phyloP scores from a whole-genome alignment of 1,284 basidiomycete species.

The Trichosporon faecale region DNA sequence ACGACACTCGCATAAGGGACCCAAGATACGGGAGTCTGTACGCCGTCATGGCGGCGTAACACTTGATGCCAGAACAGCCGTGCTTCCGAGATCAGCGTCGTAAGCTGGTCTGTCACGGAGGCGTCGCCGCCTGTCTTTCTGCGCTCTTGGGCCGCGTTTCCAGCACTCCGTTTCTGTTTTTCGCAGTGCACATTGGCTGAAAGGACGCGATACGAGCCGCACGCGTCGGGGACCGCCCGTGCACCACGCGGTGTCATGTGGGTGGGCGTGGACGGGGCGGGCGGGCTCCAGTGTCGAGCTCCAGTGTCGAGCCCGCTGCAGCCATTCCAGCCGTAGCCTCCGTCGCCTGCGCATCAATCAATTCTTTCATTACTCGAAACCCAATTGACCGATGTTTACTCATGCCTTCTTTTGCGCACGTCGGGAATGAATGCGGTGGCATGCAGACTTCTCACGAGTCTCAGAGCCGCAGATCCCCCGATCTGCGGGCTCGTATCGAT shows the following conservation, averaged over 20 bases:
- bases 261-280: too few relatives aligned
- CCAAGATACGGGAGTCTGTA: not conserved
- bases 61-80: not conserved
- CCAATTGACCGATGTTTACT: not conserved
- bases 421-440: not conserved
- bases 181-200: not conserved
- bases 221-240: too few relatives aligned
- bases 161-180: not conserved
- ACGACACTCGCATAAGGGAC: not conserved
- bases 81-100: conserved; percentile 1
- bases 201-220: too few relatives aligned
- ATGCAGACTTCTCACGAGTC: not conserved
- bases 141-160: too few relatives aligned
- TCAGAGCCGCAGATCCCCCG: not conserved
- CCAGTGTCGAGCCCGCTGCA: too few relatives aligned
- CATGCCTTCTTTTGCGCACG: not conserved
- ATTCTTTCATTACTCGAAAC: conserved; percentile 4
- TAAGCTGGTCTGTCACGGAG: not conserved
- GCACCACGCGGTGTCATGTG: not conserved
- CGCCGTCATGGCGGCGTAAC: too few relatives aligned
- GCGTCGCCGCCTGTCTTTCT: not conserved
- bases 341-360: not conserved
- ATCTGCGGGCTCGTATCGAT: not conserved
- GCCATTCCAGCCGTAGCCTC: too few relatives aligned
- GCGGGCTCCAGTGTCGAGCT: too few relatives aligned